These are phyloP conservation scores for Starmerella potacharoeniae DNA, from an alignment of 805 yeast genomes.

Conservation along the genomic window DNA sequence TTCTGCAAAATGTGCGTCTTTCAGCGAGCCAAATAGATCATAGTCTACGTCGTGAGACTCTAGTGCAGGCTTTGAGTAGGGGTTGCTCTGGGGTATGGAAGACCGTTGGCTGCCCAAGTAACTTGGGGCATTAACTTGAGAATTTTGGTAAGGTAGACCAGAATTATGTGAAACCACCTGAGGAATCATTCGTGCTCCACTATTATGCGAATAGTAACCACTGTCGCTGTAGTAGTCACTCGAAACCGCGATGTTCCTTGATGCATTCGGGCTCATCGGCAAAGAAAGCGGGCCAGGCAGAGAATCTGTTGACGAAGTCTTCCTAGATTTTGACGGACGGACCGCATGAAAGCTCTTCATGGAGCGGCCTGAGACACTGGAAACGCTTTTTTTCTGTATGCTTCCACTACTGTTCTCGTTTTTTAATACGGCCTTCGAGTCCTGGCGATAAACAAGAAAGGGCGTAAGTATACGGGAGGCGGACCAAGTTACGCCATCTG, in stretches of 20 bases:
- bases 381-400: conserved; percentile 5
- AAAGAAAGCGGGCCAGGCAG: background rate
- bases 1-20: conserved; percentile 52
- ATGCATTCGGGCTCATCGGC: background rate
- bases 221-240: background rate
- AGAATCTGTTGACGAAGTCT: background rate
- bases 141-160: background rate
- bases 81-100: background rate
- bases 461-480: conserved; percentile 82
- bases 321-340: background rate
- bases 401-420: conserved; percentile 25
- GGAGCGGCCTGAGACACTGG: background rate
- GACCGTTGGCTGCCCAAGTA: background rate
- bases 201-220: background rate
- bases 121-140: background rate
- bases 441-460: conserved; percentile 73
- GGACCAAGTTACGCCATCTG: conserved; percentile 92
- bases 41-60: conserved; percentile 10
- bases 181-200: background rate
- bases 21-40: conserved; percentile 43
- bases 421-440: conserved; percentile 23
- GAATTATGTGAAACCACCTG: background rate
- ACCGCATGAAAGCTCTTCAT: background rate
- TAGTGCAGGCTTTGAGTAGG: background rate
- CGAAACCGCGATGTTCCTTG: background rate